Evolutionary conservation across 2,329 filamentous ascomycete species (phyloP).

Genomic region (Penicillium sp.): DNA sequence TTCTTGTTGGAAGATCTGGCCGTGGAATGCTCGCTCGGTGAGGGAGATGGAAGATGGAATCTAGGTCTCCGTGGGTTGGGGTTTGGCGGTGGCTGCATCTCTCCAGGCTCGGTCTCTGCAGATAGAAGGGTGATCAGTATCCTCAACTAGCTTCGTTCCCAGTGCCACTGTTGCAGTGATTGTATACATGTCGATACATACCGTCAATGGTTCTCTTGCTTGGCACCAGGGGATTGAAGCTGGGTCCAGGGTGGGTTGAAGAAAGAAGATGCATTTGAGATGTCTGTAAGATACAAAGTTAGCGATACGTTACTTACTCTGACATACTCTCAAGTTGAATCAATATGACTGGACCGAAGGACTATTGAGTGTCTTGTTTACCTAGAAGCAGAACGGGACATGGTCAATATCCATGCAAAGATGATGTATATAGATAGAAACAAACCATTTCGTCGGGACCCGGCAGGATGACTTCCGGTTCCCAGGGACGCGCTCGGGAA

Average conservation of each 20-base stretch:
- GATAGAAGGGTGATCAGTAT: neutral
- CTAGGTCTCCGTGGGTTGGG: neutral
- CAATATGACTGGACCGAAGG: neutral
- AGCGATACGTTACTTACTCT: neutral
- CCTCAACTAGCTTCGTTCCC: neutral
- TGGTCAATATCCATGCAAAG: neutral
- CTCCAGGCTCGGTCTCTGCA: neutral
- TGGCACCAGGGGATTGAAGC: neutral
- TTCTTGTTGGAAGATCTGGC: neutral
- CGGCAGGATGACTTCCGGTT: neutral
- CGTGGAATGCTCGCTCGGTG: neutral
- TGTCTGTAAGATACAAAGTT: neutral
- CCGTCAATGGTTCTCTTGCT: neutral
- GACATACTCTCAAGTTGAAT: neutral
- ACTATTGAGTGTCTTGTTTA: neutral
- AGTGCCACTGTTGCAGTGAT: neutral
- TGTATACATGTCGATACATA: neutral
- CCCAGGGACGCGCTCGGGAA: neutral
- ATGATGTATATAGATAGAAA: neutral
- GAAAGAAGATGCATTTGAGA: neutral
- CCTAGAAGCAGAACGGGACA: neutral
- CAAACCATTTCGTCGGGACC: neutral
- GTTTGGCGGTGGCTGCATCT: neutral
- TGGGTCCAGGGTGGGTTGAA: neutral
- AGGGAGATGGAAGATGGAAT: neutral